Percentiles rank a stretch among this genome's conserved stretches.
These are phyloP conservation scores for Biancaea sappan DNA, from an alignment of 306 rosid genomes.

Conservation along the genomic window DNA sequence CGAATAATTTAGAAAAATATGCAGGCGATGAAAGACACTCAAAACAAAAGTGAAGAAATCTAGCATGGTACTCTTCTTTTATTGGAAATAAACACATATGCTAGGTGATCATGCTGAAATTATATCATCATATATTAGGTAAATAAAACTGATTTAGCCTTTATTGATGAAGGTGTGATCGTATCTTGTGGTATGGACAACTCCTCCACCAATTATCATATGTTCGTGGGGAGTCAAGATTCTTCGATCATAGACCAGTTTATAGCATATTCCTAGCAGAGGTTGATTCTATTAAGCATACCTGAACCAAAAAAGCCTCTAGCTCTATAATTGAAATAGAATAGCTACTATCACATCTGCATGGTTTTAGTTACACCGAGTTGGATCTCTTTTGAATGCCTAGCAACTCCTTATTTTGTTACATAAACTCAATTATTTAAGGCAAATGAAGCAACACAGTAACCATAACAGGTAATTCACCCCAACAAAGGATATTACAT, in stretches of 20 bases:
- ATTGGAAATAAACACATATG: neutral
- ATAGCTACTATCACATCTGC: constrained; percentile 66
- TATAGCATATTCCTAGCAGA: constrained; percentile 73
- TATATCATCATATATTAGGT: neutral
- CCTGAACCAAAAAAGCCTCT: constrained; percentile 71
- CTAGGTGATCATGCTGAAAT: constrained; percentile 3
- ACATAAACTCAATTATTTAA: constrained; percentile 29
- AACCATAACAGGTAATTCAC: constrained; percentile 41
- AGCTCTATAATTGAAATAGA: constrained; percentile 70
- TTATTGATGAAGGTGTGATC: too few species aligned
- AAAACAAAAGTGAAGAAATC: constrained; percentile 95
- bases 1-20: constrained; percentile 86
- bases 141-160: constrained; percentile 17
- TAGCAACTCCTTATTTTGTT: constrained; percentile 11
- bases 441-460: constrained; percentile 33
- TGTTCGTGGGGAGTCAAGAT: too few species aligned
- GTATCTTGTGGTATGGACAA: too few species aligned
- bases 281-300: constrained; percentile 71
- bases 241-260: too few species aligned
- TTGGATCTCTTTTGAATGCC: constrained; percentile 51
- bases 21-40: constrained; percentile 78
- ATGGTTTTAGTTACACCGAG: constrained; percentile 53
- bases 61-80: constrained; percentile 73
- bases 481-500: constrained; percentile 2
- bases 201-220: too few species aligned